Evolutionary conservation across 805 yeast genomes (phyloP), one percentile per base, ranked within the genome.

Genomic region (Priceomyces medius): DNA sequence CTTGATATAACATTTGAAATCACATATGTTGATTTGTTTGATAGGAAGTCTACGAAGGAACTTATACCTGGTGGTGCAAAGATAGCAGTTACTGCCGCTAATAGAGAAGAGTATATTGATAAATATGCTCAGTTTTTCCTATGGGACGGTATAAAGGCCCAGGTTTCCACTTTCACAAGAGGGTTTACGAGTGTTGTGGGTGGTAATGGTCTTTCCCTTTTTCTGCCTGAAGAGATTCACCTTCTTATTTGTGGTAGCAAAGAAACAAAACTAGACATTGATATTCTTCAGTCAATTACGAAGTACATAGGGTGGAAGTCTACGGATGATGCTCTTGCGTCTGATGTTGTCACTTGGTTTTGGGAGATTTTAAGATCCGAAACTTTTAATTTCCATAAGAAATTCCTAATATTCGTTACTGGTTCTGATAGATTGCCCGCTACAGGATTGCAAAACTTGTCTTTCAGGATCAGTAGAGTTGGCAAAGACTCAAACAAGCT

Each of bases 391-490:
- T 68, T 74, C 21, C 95, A 86, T 50, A 79, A 80, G 47, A 77
- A 76, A 50, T 66, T 91, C 33, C 63, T 91, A 28, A 68, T 74
- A 14, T 91, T 91, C 59, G 81, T 90, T 2, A 90, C 97, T 0
- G 97, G 98, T 0, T 83, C 95, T 1, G 96, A 88, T 54, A 68
- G 97, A 34, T 73, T 93, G 6, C 98, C 99, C 0, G 95, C 97
- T 0, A 87, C 96, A 0, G 99, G 99, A 0, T 73, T 88, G 20
- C 82, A 85, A 21, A 83, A 85, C 38, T 65, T 91, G 66, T 71
- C 73, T 33, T 83, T 93, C 54, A 82, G 82, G 45, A 77, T 91
- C n/a, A 77, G 83, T 12, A 75, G 76, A 41, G 46, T 47, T 19
- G 66, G 62, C 5, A 51, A 47, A 1, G 71, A 68, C 23, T 58